Conservation (phyloP, 2,329 filamentous ascomycete genomes). For the Calonectria pseudoturangicola region DNA sequence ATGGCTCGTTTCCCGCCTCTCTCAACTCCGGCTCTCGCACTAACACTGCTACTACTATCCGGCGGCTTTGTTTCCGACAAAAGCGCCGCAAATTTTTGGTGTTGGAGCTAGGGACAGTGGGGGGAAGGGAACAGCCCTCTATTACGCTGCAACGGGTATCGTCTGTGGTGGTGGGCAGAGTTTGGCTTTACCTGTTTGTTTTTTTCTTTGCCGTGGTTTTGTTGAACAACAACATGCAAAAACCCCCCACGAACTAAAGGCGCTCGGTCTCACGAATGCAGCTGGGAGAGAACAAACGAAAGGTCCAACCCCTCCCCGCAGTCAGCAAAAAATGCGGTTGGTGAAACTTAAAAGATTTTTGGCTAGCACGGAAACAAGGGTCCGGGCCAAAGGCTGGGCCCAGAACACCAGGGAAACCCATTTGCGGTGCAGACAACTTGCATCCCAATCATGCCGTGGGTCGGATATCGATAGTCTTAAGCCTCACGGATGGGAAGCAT, state of each 20-base stretch:
- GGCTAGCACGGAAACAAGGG: slow-evolving; percentile 1
- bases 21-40: background rate
- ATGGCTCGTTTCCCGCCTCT: slow-evolving; percentile 1
- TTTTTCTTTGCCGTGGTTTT: no score
- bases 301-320: background rate
- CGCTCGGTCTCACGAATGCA: background rate
- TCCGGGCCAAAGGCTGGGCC: background rate
- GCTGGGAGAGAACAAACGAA: background rate
- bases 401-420: no score
- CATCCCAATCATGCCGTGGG: background rate
- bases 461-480: slow-evolving; percentile 19
- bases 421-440: background rate
- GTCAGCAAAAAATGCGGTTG: background rate
- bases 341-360: slow-evolving; percentile 1
- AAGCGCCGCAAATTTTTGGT: background rate
- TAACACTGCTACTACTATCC: background rate
- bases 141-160: background rate
- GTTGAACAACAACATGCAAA: no score
- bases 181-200: no score
- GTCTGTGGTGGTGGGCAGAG: no score
- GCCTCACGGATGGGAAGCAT: slow-evolving; percentile 1
- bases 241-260: background rate
- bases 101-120: background rate
- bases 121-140: background rate
- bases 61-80: background rate